Evolutionary conservation across 1,284 basidiomycete species (phyloP), one percentile per base, ranked within the genome.

Genomic region (Pseudozyma sp.): DNA sequence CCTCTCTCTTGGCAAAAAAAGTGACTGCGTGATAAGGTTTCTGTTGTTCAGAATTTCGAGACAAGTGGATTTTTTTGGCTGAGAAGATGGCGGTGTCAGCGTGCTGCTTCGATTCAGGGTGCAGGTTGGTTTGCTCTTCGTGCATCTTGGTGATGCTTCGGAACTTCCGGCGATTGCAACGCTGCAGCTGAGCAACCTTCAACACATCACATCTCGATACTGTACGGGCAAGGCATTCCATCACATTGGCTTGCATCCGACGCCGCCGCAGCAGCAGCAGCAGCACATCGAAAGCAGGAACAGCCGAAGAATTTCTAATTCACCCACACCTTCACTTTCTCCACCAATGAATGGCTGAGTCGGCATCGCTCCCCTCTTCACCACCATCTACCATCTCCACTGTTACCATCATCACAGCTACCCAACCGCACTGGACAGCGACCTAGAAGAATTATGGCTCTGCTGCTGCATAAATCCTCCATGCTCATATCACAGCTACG

Each of bases 401-500:
- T 36, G 18, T 55, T 51, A 64, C 39, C 62, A 59, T 59, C 18
- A 43, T 25, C 40, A 11, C 10, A 8, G 4, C 3, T 16, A 34
- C 14, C 21, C 40, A 31, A 13, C n/a, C n/a, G 35, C 48, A 55
- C 16, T 25, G 25, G 6, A 31, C 25, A 6, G 25, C 25, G 25
- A 31, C 25, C 25, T 31, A 31, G 25, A 34, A 47, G 14, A 43
- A 44, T 2, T 14, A 47, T 47, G 45, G 45, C 45, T 31, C 25
- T 31, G 25, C 19, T 9, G 45, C 14, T 25, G 12, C 19, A 25
- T 25, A 25, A 31, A 3, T 18, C 25, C 10, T 47, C 45, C 40
- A 61, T 61, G 51, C 40, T 36, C 38, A 38, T 38, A n/a, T 8
- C 19, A 9, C 36, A 40, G 18, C 25, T 39, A 43, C 18, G 11